phyloP scores from a whole-genome alignment of 345 rosid species.

The Nasturtium officinale region DNA sequence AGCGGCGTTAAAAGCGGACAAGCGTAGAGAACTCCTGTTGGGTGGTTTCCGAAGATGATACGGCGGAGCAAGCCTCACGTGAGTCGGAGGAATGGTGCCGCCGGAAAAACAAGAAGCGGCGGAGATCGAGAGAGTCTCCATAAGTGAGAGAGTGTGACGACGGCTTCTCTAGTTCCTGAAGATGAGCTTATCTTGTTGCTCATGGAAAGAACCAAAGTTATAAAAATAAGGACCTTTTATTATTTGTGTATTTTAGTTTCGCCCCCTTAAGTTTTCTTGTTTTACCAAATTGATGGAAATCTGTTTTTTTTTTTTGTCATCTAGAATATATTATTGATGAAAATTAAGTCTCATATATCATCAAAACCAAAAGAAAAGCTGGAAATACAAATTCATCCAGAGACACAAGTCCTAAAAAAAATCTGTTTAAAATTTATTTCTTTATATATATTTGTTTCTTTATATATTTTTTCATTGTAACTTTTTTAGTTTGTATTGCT shows the following conservation, averaged over 20 bases:
- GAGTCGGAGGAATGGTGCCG: conserved; percentile 34
- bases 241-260: neutral
- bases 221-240: neutral
- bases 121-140: conserved; percentile 61
- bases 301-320: too few species aligned
- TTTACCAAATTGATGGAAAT: too few species aligned
- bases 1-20: conserved; percentile 51
- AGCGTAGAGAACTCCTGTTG: conserved; percentile 32
- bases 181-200: conserved; percentile 29
- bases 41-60: conserved; percentile 42
- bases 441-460: too few species aligned
- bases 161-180: conserved; percentile 6
- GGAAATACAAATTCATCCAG: too few species aligned
- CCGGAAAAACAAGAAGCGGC: conserved; percentile 50
- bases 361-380: too few species aligned
- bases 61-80: conserved; percentile 34
- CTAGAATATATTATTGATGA: too few species aligned
- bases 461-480: too few species aligned
- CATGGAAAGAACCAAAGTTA: neutral
- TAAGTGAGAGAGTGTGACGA: conserved; percentile 33
- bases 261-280: too few species aligned
- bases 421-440: too few species aligned
- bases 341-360: too few species aligned
- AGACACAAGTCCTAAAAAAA: too few species aligned
- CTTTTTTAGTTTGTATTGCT: too few species aligned